Base-by-base conservation (phyloP, 768 basidiomycete species). In the Suillus americanus region DNA sequence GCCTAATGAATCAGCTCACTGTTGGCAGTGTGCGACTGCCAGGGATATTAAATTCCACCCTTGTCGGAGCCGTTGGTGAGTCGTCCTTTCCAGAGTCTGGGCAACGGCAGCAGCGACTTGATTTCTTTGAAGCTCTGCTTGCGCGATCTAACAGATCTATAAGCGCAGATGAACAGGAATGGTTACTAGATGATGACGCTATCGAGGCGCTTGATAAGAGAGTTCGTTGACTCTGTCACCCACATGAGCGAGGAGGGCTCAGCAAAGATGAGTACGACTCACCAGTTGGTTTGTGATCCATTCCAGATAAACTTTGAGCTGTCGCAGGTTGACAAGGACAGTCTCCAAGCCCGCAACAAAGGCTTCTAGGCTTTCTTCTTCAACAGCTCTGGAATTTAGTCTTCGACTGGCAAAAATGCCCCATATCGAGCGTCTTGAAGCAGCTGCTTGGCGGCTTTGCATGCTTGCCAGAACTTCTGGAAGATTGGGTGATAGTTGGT, bases 281-380 rank as follows among this genome's bases (percentile, higher is more conserved):
- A 70, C 75, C n/a, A 76, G 64, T 12, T 68, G 65, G 5, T 72
- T 69, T 2, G 76, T 67, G 8, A 72, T 73, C 70, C 69, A 72
- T 13, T 76, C 75, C 30, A 76, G 73, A 43, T 76, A 73, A 14
- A 67, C 68, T 9, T 60, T 61, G 60, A 76, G 62, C 30, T 66
- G 70, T 13, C 41, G 67, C 18, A 69, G 50, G 46, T 72, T 69
- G 37, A 66, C 66, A 7, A 72, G 67, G 12, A 67, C 53, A 35
- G 56, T 61, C 43, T 74, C 74, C 53, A 77, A 54, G 55, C 70
- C 73, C 3, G 55, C 20, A 48, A 69, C 57, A 48, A 74, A 60
- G 2, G 57, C 60, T 50, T 62, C 62, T 37, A 69, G 60, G 50
- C 56, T 43, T 28, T 67, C 66, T 33, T 69, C 67, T 8, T 62